Base-by-base conservation (phyloP, 352 stramenopile species). In the Phytophthora podocarpi region DNA sequence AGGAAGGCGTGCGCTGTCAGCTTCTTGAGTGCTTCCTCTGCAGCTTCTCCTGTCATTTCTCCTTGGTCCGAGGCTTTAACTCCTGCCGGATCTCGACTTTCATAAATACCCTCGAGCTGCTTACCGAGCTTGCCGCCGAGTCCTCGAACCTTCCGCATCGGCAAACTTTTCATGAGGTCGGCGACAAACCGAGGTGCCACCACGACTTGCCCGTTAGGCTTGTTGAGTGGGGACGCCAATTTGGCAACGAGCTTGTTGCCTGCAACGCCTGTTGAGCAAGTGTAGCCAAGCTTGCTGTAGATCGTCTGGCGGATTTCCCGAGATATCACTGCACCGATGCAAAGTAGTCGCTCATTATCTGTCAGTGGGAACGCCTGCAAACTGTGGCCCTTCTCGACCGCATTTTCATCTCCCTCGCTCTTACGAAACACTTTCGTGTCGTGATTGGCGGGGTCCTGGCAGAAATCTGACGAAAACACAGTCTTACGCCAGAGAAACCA, bases 191-290 rank as follows among this genome's bases (percentile, higher is more conserved):
- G 80, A 31, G 78, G 70, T 5, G 82, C 66, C 12, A 95, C 59
- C 9, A 95, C 78, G 21, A 82, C 85, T 74, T 95, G 86, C 0
- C 86, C 86, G 26, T 89, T 80, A 5, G 86, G 86, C 39, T 95
- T 95, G 59, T 95, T 93, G 7, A 93, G 59, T 11, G 86, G 86
- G 4, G 86, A 93, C 4, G 71, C 82, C 11, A 95, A 50, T 52
- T 95, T 95, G 32, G 87, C 78, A 26, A 93, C 42, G 9, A 95
- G 69, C 47, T 95, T 95, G 64, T 90, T 93, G 42, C 70, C 63
- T 13, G 87, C 82, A 39, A 95, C 74, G 11, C 84, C 87, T 5
- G 86, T 88, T 15, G 87, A 95, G 59, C 84, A 93, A 20, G 84
- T 93, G 37, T 79, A 95, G n/a, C 82, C 78, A 26, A 93, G 67